A percentile compares a stretch with the other conserved stretches of the same genome.
These are phyloP conservation scores for Yamadazyma nakazawae DNA, from an alignment of 805 yeast species.

Conservation along the genomic window DNA sequence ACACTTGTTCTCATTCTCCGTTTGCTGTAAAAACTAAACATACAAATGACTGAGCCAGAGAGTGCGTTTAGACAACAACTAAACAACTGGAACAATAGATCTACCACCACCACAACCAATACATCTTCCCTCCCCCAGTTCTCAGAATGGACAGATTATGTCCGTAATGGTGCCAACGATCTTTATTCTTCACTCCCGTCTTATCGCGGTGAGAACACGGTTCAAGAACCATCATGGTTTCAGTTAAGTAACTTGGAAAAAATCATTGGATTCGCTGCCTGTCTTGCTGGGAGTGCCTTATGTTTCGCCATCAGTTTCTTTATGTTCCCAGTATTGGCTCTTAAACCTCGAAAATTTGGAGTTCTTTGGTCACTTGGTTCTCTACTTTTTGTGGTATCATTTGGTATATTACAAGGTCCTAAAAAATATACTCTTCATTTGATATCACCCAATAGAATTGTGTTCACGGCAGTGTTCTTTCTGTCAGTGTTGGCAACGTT, in stretches of 20 bases:
- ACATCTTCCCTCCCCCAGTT: slow-evolving; percentile 22
- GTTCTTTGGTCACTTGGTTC: slow-evolving; percentile 90
- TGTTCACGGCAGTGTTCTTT: slow-evolving; percentile 78
- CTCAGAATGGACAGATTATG: slow-evolving; percentile 43
- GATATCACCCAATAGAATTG: slow-evolving; percentile 68
- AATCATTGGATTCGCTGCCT: slow-evolving; percentile 69
- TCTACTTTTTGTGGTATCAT: slow-evolving; percentile 77
- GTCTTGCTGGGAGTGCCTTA: slow-evolving; percentile 70
- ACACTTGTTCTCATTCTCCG: neutral
- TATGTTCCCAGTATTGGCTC: slow-evolving; percentile 82
- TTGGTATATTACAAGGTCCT: slow-evolving; percentile 92
- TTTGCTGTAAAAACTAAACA: too few relatives aligned
- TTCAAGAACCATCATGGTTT: slow-evolving; percentile 75
- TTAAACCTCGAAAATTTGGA: slow-evolving; percentile 90
- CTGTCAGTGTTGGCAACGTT: slow-evolving; percentile 76
- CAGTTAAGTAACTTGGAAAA: slow-evolving; percentile 75
- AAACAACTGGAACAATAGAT: slow-evolving; percentile 26
- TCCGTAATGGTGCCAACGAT: slow-evolving; percentile 45
- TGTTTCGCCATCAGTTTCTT: slow-evolving; percentile 82
- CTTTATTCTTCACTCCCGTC: slow-evolving; percentile 67
- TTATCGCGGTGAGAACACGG: slow-evolving; percentile 39
- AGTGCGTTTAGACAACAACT: slow-evolving; percentile 33
- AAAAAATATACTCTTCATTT: slow-evolving; percentile 73
- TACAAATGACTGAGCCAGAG: slow-evolving; percentile 23
- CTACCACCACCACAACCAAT: neutral